phyloP scores from a whole-genome alignment of 306 rosid species.

The Ziziphus jujuba region DNA sequence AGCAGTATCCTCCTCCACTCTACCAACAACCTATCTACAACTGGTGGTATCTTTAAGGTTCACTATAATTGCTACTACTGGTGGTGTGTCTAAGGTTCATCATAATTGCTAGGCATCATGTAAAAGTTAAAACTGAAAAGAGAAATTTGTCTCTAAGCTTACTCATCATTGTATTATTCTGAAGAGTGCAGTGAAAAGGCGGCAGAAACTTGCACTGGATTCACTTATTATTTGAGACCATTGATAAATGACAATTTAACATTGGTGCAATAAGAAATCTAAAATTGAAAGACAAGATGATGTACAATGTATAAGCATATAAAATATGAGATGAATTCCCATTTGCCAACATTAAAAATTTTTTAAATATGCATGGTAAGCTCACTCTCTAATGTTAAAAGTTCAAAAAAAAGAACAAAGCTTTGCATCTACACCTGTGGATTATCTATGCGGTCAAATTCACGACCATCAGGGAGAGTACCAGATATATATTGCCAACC shows the following conservation, averaged over 20 bases:
- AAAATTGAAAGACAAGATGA: slow-evolving; percentile 4
- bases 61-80: neutral
- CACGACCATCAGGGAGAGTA: slow-evolving; percentile 84
- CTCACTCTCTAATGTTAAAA: slow-evolving; percentile 5
- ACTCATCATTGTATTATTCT: neutral
- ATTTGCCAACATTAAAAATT: neutral
- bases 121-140: slow-evolving; percentile 3
- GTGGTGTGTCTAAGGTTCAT: neutral
- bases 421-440: slow-evolving; percentile 67
- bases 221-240: slow-evolving; percentile 2
- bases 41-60: neutral
- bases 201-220: slow-evolving; percentile 4
- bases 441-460: slow-evolving; percentile 90
- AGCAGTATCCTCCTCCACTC: too few species aligned
- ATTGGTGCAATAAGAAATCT: neutral
- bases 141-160: neutral
- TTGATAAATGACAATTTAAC: neutral
- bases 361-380: slow-evolving; percentile 14
- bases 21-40: neutral
- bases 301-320: neutral
- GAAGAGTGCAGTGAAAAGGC: slow-evolving; percentile 9
- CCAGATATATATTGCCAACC: slow-evolving; percentile 99
- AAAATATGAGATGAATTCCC: slow-evolving; percentile 12
- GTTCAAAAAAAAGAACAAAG: slow-evolving; percentile 20
- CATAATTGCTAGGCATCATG: neutral